Conservation (phyloP, 208 protist species). For the Ichthyophonus hoferi region DNA sequence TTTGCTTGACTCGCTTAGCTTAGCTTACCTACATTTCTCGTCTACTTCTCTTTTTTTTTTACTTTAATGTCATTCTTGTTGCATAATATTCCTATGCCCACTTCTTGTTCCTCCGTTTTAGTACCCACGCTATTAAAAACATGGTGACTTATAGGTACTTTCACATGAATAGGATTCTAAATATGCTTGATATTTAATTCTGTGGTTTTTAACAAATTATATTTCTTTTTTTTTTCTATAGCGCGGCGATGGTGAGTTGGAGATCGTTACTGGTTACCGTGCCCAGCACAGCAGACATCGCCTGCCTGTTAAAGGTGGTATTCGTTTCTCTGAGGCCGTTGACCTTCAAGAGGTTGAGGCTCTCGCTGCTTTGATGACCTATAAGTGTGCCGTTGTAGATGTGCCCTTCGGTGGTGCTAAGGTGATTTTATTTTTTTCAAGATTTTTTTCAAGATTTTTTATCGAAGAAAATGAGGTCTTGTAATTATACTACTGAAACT, state of each 20-base stretch:
- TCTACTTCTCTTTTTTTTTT: not conserved
- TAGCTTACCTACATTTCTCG: too few species aligned
- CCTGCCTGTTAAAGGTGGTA: conserved; percentile 68
- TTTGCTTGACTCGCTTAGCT: too few species aligned
- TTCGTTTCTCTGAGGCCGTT: conserved; percentile 64
- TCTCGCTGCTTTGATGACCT: conserved; percentile 75
- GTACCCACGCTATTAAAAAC: not conserved
- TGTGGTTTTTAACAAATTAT: not conserved
- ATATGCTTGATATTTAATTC: not conserved
- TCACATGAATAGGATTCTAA: not conserved
- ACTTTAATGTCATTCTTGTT: not conserved
- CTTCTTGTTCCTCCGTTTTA: not conserved
- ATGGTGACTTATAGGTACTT: not conserved
- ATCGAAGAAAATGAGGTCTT: too few species aligned
- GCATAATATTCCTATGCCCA: not conserved
- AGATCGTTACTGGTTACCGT: conserved; percentile 57
- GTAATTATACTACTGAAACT: too few species aligned
- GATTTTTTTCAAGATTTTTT: too few species aligned
- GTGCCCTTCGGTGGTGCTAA: conserved; percentile 71
- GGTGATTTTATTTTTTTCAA: too few species aligned
- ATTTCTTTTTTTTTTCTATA: conserved; percentile 32
- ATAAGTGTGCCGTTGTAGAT: conserved; percentile 74
- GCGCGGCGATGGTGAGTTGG: conserved; percentile 18
- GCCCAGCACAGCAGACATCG: conserved; percentile 73
- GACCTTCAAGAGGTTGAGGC: conserved; percentile 70